These are phyloP conservation scores for Microstegium vimineum DNA, from an alignment of 176 grass and related monocot species.

Conservation along the genomic window DNA sequence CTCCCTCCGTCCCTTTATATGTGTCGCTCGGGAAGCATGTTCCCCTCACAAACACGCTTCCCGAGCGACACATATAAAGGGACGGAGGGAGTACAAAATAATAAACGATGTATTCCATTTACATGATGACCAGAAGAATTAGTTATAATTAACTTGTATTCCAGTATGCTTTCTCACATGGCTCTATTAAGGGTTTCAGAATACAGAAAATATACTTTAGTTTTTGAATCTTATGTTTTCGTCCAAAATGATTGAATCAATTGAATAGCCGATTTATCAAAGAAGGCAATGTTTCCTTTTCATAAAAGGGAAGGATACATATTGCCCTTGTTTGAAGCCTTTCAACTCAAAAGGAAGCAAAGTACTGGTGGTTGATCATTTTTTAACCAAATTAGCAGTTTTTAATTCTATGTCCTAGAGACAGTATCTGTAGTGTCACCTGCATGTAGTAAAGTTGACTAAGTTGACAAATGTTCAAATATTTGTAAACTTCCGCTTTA, in stretches of 20 bases:
- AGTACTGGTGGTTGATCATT: not conserved
- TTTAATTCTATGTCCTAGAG: not conserved
- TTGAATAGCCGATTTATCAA: too few species aligned
- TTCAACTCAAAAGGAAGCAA: not conserved
- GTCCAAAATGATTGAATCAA: too few species aligned
- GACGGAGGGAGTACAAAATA: too few species aligned
- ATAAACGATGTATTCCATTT: not conserved
- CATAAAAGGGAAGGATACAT: not conserved
- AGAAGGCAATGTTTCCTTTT: not conserved
- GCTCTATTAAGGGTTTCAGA: not conserved
- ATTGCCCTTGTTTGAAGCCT: conserved; percentile 19
- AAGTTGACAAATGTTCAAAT: not conserved
- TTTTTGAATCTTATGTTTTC: too few species aligned
- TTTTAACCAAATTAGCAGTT: not conserved
- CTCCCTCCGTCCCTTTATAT: too few species aligned
- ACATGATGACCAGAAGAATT: not conserved
- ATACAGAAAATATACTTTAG: not conserved
- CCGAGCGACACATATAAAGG: too few species aligned
- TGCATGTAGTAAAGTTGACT: not conserved
- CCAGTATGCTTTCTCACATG: not conserved
- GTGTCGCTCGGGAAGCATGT: too few species aligned
- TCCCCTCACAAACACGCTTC: too few species aligned
- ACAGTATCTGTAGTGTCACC: not conserved
- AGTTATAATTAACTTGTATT: not conserved
- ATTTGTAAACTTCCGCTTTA: not conserved